Percentiles rank a stretch among this genome's conserved stretches.
Conservation (phyloP, 2,329 filamentous ascomycete genomes). For the Plenodomus lindquistii region DNA sequence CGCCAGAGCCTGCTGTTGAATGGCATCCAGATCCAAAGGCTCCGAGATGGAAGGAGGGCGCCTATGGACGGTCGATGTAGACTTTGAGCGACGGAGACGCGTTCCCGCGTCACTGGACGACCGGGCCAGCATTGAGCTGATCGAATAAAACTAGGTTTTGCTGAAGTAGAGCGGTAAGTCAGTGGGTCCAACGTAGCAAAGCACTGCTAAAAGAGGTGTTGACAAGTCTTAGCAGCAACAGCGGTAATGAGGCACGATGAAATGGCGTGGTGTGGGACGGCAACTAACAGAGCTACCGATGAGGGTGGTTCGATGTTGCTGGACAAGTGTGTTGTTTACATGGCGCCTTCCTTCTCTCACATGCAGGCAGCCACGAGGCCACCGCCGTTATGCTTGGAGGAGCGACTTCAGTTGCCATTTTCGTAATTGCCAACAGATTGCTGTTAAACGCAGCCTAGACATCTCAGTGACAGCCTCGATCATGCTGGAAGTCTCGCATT, state of each 20-base stretch:
- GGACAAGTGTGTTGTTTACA: neutral
- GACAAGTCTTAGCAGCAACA: conserved; percentile 19
- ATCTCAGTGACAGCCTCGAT: neutral
- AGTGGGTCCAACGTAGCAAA: conserved; percentile 22
- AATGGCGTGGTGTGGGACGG: neutral
- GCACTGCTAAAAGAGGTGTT: conserved; percentile 23
- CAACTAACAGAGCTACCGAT: neutral
- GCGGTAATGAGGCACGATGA: conserved; percentile 5
- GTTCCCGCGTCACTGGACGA: conserved; percentile 42
- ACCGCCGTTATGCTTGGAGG: neutral
- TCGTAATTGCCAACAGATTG: too few relatives aligned
- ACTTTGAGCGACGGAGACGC: conserved; percentile 45
- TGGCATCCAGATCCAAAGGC: conserved; percentile 29
- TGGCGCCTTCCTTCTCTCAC: neutral
- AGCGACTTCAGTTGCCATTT: neutral
- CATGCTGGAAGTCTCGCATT: neutral
- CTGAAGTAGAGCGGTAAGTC: conserved; percentile 22
- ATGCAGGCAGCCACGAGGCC: neutral
- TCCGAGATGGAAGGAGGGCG: conserved; percentile 19
- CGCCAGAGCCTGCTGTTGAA: conserved; percentile 43
- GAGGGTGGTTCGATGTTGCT: neutral
- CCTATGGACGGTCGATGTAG: conserved; percentile 36
- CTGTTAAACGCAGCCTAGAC: too few relatives aligned
- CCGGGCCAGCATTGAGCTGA: conserved; percentile 37
- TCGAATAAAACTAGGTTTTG: conserved; percentile 19